phyloP scores from a whole-genome alignment of 2,329 filamentous ascomycete genomes.

The Trichoderma breve region DNA sequence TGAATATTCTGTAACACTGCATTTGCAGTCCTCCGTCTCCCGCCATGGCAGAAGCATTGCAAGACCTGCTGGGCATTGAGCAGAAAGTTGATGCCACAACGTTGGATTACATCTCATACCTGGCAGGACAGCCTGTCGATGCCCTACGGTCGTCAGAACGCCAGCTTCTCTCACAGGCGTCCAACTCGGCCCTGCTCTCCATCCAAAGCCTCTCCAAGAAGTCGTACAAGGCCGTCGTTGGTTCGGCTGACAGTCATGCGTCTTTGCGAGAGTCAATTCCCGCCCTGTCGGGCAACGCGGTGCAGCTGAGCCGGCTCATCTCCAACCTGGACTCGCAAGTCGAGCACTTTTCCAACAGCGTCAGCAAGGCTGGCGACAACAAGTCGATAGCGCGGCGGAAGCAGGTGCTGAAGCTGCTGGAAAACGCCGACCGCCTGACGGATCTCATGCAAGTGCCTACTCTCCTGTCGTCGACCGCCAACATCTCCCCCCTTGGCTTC shows the following conservation, averaged over 20 bases:
- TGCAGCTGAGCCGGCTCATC: constrained; percentile 67
- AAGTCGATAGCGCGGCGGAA: constrained; percentile 71
- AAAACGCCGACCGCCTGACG: constrained; percentile 84
- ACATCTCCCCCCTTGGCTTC: constrained; percentile 68
- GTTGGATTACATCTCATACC: constrained; percentile 69
- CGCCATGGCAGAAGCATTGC: constrained; percentile 39
- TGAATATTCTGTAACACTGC: not conserved
- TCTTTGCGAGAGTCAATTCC: constrained; percentile 72
- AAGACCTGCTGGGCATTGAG: constrained; percentile 35
- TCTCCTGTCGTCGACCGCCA: constrained; percentile 76
- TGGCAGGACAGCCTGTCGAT: constrained; percentile 73
- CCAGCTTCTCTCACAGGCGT: constrained; percentile 73
- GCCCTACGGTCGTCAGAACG: constrained; percentile 73
- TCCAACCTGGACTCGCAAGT: constrained; percentile 77
- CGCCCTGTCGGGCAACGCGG: constrained; percentile 61
- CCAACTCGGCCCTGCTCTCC: constrained; percentile 76
- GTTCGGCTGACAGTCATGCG: constrained; percentile 75
- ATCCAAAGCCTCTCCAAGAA: constrained; percentile 86
- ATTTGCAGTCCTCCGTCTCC: too few species aligned
- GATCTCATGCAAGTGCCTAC: constrained; percentile 89
- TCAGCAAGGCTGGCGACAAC: constrained; percentile 70
- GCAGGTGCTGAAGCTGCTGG: constrained; percentile 74
- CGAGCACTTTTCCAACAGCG: constrained; percentile 76
- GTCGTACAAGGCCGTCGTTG: constrained; percentile 80
- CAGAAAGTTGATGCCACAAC: constrained; percentile 50